Evolutionary conservation across 1,284 basidiomycete species (phyloP), one percentile per base, ranked within the genome.

Genomic region (Mycosarcoma mackinlayi): DNA sequence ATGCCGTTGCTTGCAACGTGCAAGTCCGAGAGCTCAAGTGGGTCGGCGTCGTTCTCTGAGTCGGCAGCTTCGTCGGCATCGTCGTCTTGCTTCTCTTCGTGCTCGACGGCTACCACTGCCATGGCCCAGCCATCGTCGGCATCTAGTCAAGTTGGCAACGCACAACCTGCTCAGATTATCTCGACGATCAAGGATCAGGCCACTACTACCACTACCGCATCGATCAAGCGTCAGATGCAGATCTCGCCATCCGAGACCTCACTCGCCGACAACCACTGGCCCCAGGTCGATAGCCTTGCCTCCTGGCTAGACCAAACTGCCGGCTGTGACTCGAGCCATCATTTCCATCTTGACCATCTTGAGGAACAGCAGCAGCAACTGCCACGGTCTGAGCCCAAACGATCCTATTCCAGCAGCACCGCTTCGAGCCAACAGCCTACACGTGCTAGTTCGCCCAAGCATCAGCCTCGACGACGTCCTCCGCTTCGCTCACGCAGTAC

Each of bases 231-330:
- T 13, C 33, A 35, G n/a, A 35, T 2, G 13, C n/a, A n/a, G n/a
- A n/a, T n/a, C n/a, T n/a, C n/a, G n/a, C 13, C 10, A 16, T 35
- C 16, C 33, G 33, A 6, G 6, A 6, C 33, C 10, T 35, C 33
- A 16, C 11, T 16, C 11, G 6, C 13, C 13, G 33, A 35, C 33
- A 35, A 35, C 33, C 13, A 35, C n/a, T 42, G 41, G 25, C 25
- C 41, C 34, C 28, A 46, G 34, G 44, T 23, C 2, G 19, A 33
- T 14, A 33, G 6, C n/a, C 28, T 46, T 10, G 44, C 44, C 10
- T 34, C 44, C 14, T 46, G 44, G 44, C 44, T 46, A 3, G 30
- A 46, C 24, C 44, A 46, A 34, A 30, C 33, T 19, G 19, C 24
- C 30, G n/a, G 30, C 44, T 16, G 33, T 16, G n/a, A 35, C n/a